phyloP scores from a whole-genome alignment of 1,284 basidiomycete genomes.

The Trichosporon ovoides region DNA sequence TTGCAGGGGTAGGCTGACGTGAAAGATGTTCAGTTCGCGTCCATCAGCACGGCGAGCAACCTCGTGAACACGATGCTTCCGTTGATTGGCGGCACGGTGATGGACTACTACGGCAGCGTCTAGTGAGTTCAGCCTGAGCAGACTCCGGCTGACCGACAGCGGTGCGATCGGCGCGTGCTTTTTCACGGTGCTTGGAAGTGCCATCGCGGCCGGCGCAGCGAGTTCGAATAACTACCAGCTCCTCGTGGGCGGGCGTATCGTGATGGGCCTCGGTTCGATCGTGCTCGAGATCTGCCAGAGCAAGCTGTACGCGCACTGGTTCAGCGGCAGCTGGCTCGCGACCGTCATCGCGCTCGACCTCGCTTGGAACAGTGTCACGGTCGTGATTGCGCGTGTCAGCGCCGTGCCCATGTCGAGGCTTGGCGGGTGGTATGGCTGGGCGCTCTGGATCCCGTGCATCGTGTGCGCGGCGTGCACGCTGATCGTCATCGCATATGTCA shows the following conservation, averaged over 20 bases:
- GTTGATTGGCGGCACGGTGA: conserved; percentile 48
- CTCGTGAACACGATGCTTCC: conserved; percentile 50
- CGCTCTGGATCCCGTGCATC: conserved; percentile 31
- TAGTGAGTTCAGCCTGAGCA: conserved; percentile 26
- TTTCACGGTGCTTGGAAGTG: conserved; percentile 32
- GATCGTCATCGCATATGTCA: conserved; percentile 28
- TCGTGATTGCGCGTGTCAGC: conserved; percentile 30
- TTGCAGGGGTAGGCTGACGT: neutral
- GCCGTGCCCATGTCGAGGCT: conserved; percentile 38
- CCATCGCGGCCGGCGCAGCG: conserved; percentile 26
- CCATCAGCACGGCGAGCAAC: conserved; percentile 43
- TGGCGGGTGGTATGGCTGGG: conserved; percentile 39
- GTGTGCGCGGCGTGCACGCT: neutral
- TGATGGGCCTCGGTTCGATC: conserved; percentile 36
- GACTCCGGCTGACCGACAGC: conserved; percentile 12
- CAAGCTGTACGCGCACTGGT: conserved; percentile 45
- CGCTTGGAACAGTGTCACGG: conserved; percentile 34
- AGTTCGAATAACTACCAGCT: conserved; percentile 30
- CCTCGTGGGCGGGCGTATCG: conserved; percentile 29
- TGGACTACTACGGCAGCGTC: conserved; percentile 48
- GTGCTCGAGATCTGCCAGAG: conserved; percentile 29
- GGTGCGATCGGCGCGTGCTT: conserved; percentile 9
- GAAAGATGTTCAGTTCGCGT: conserved; percentile 46
- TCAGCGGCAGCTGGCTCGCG: conserved; percentile 31
- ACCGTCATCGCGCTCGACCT: conserved; percentile 36